Evolutionary conservation across 176 grass and related monocot genomes (phyloP).

Genomic region (Raddia distichophylla): DNA sequence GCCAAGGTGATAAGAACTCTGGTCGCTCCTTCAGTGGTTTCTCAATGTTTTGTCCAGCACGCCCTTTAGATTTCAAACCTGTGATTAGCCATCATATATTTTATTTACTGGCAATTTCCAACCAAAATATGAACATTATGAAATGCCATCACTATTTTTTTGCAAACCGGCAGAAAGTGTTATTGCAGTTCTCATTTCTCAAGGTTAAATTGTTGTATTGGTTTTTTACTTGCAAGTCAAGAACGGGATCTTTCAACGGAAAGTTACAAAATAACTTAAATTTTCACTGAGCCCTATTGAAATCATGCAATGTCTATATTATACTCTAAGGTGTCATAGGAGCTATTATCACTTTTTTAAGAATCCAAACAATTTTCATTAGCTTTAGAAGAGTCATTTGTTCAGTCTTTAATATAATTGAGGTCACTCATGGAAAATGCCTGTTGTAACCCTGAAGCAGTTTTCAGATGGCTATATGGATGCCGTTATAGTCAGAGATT

Average conservation of each 20-base stretch:
- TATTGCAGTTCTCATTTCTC: not conserved
- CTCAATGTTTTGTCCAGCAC: not conserved
- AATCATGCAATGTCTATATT: not conserved
- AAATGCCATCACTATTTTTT: not conserved
- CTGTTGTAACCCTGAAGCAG: constrained; percentile 40
- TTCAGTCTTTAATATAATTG: constrained; percentile 8
- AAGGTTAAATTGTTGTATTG: not conserved
- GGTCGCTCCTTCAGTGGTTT: not conserved
- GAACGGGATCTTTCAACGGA: no score
- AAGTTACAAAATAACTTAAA: not conserved
- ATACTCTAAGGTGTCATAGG: not conserved
- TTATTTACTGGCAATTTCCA: not conserved
- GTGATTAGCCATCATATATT: not conserved
- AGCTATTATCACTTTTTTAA: not conserved
- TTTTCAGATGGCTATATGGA: constrained; percentile 93
- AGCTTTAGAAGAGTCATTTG: not conserved
- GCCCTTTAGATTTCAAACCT: not conserved
- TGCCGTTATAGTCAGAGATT: constrained; percentile 61
- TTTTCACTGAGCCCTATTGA: not conserved
- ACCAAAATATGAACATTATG: not conserved
- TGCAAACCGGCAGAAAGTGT: not conserved
- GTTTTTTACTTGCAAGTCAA: no score
- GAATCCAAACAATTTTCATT: not conserved
- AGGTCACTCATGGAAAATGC: not conserved
- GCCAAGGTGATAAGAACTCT: constrained; percentile 57